Base-by-base conservation (phyloP, 768 basidiomycete species). In the Tricholoma furcatifolium region DNA sequence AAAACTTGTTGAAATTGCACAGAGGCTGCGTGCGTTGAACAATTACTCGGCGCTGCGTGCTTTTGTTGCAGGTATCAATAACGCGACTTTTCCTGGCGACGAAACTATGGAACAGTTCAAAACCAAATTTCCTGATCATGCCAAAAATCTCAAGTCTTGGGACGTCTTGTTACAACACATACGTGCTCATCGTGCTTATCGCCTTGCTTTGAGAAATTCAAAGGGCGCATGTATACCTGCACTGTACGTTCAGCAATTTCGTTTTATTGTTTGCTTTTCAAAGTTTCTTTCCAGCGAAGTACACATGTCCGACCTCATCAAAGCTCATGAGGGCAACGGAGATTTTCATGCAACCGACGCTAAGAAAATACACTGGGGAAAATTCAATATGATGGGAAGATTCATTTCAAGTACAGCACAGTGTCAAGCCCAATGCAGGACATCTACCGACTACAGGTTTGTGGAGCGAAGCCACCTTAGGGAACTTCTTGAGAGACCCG, bases 41-140 rank as follows among this genome's bases (percentile, higher is more conserved):
- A 98, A 99, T 66, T 98, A 97, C 67, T 93, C 93, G 31, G 91
- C 89, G 1, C 71, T 97, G 49, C 92, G 93, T 41, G 93, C 94
- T 9, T 85, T 98, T 60, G 85, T 98, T n/a, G 91, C 93, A 24
- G 96, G 94, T 4, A 90, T 98, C 70, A 89, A 91, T 62, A 85
- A 83, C 56, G 84, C 93, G 4, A 87, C 88, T 0, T 85, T 88
- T 57, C 78, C 85, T 43, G 89, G 88, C 6, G 85, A 88, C 59
- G 81, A 83, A 60, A 87, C 91, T 0, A 83, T 91, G 74, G 85
- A 88, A 50, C 68, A 81, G 27, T 87, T 95, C 64, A 85, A 82
- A 65, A 58, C 71, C 20, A 86, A 78, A 65, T 80, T 77, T 7
- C 79, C 81, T n/a, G 87, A 84, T 50, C 79, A 76, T 31, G 84